Percentiles rank a stretch among this genome's conserved stretches.
phyloP scores from a whole-genome alignment of 192 early-diverging fungal genomes.

The Backusella luteola region DNA sequence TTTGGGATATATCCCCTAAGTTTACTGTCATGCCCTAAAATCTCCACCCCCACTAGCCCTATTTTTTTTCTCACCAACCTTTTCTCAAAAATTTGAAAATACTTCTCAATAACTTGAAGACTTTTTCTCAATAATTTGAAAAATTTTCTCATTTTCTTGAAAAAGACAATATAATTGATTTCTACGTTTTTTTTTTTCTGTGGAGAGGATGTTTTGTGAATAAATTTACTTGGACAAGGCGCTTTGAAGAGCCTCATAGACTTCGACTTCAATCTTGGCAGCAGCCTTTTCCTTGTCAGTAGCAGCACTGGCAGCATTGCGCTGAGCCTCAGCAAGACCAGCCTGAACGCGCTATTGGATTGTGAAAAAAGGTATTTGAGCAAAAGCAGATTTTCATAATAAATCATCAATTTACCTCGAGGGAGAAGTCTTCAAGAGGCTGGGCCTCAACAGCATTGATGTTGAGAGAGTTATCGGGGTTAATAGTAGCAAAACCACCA shows the following conservation, averaged over 20 bases:
- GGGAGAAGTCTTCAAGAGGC: slow-evolving; percentile 83
- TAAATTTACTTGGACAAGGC: slow-evolving; percentile 54
- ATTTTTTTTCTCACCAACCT: no score
- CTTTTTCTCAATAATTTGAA: no score
- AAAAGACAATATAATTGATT: not conserved
- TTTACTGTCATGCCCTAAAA: no score
- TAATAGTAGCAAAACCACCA: slow-evolving; percentile 96
- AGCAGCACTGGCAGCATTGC: slow-evolving; percentile 53
- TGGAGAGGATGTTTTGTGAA: not conserved
- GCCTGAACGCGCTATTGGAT: slow-evolving; percentile 60
- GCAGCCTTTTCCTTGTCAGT: slow-evolving; percentile 78
- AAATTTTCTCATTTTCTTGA: no score
- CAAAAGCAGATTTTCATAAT: not conserved
- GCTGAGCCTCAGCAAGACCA: slow-evolving; percentile 81
- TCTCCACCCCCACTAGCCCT: no score
- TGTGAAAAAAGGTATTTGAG: not conserved
- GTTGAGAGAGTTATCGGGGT: slow-evolving; percentile 94
- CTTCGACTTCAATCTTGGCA: slow-evolving; percentile 85
- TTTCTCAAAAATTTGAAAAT: no score
- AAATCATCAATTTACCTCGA: slow-evolving; percentile 53
- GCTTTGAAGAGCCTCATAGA: slow-evolving; percentile 82
- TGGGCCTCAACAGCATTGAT: slow-evolving; percentile 97
- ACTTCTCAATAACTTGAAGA: no score
- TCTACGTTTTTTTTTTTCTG: not conserved
- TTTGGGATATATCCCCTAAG: no score